Evolutionary conservation across 345 rosid genomes (phyloP).

Genomic region (Syzygium oleosum): DNA sequence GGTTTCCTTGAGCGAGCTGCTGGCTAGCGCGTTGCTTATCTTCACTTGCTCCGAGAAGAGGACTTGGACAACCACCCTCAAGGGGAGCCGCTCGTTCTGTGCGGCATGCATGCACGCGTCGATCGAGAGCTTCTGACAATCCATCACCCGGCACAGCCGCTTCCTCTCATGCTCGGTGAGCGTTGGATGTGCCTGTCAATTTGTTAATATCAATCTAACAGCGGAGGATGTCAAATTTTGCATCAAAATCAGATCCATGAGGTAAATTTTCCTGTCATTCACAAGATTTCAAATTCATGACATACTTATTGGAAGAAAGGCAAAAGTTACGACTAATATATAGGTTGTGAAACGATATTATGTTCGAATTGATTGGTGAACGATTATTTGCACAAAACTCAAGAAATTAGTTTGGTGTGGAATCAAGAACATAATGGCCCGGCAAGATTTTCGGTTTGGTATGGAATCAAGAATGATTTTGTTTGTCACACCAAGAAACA

Average conservation of each 20-base stretch:
- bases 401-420: not conserved
- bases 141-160: constrained; percentile 88
- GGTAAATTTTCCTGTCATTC: not conserved
- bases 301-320: not conserved
- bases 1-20: constrained; percentile 43
- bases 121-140: constrained; percentile 93
- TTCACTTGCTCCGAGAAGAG: constrained; percentile 96
- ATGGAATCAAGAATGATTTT: not conserved
- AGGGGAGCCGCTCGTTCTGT: constrained; percentile 86
- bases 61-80: constrained; percentile 88
- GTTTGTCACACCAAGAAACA: not conserved
- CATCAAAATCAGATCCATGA: not conserved
- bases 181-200: constrained; percentile 81
- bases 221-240: not conserved
- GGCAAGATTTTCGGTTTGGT: not conserved
- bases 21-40: constrained; percentile 78
- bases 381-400: not conserved
- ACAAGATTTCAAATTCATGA: not conserved
- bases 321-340: not conserved
- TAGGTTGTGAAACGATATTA: not conserved
- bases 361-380: not conserved
- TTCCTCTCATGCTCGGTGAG: constrained; percentile 95
- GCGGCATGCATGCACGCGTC: constrained; percentile 99
- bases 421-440: not conserved
- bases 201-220: not conserved